Evolutionary conservation across 2,329 filamentous ascomycete genomes (phyloP).

Genomic region (Volutella citrinella): DNA sequence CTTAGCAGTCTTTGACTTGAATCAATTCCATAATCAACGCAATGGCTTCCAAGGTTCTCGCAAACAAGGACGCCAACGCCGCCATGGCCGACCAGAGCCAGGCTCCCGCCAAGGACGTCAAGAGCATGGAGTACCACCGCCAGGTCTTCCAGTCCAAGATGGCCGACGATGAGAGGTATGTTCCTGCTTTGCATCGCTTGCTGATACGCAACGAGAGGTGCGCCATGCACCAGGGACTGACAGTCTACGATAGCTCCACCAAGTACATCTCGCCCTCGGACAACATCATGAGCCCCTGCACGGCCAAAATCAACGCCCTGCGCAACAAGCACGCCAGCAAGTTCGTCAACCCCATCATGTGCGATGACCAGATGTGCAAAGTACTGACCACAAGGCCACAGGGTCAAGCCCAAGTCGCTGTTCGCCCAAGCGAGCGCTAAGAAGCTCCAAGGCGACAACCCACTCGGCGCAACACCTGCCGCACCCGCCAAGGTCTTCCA

Average conservation of each 20-base stretch:
- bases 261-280: slow-evolving; percentile 82
- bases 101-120: slow-evolving; percentile 45
- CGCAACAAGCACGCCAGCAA: slow-evolving; percentile 78
- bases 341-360: slow-evolving; percentile 47
- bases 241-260: slow-evolving; percentile 32
- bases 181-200: slow-evolving; percentile 10
- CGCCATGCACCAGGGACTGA: slow-evolving; percentile 12
- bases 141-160: slow-evolving; percentile 72
- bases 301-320: slow-evolving; percentile 76
- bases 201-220: too few relatives aligned
- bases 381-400: too few relatives aligned
- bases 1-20: too few relatives aligned
- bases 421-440: slow-evolving; percentile 65
- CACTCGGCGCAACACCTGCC: slow-evolving; percentile 36
- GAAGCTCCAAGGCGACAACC: slow-evolving; percentile 51
- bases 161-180: slow-evolving; percentile 59
- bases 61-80: slow-evolving; percentile 64
- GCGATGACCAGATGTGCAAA: too few relatives aligned
- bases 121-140: slow-evolving; percentile 75
- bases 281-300: slow-evolving; percentile 83
- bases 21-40: too few relatives aligned
- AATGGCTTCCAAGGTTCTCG: slow-evolving; percentile 63
- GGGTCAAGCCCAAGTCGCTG: slow-evolving; percentile 65
- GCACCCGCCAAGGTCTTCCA: slow-evolving; percentile 28
- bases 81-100: slow-evolving; percentile 37